Conservation (phyloP, 805 yeast species). For the Candida boidinii region DNA sequence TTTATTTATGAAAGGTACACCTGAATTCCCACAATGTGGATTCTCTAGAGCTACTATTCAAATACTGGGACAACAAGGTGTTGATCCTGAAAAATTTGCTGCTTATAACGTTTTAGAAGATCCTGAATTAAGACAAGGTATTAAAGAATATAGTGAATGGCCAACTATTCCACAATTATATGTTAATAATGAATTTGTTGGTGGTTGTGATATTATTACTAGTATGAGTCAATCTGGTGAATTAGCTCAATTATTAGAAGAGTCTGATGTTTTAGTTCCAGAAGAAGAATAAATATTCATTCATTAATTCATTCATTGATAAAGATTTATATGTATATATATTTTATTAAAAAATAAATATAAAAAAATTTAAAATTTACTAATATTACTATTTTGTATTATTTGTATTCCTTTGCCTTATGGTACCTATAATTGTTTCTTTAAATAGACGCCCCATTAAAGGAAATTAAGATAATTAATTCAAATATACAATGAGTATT, state of each 20-base stretch:
- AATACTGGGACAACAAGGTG: conserved; percentile 92
- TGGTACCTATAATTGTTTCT: too few species aligned
- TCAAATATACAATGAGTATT: too few species aligned
- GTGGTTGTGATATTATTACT: conserved; percentile 94
- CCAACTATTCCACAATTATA: conserved; percentile 98
- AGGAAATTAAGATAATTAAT: too few species aligned
- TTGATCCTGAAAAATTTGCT: conserved; percentile 92
- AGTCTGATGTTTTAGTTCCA: conserved; percentile 70
- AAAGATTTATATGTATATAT: neutral
- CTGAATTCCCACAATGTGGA: conserved; percentile 97
- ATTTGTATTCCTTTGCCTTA: conserved; percentile 16
- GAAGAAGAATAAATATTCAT: conserved; percentile 41
- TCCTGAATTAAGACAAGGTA: conserved; percentile 86
- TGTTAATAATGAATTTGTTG: conserved; percentile 84
- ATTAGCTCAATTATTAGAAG: conserved; percentile 73
- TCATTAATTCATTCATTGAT: neutral
- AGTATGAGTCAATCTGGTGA: conserved; percentile 92
- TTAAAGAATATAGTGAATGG: conserved; percentile 94
- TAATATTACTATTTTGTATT: neutral
- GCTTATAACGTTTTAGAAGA: conserved; percentile 96
- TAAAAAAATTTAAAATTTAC: too few species aligned
- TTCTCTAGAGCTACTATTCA: conserved; percentile 93
- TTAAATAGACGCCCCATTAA: conserved; percentile 1
- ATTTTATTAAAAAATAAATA: neutral
- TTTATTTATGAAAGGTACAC: conserved; percentile 97